These are phyloP conservation scores for Hypericum perforatum DNA, from an alignment of 345 rosid genomes.

Conservation along the genomic window DNA sequence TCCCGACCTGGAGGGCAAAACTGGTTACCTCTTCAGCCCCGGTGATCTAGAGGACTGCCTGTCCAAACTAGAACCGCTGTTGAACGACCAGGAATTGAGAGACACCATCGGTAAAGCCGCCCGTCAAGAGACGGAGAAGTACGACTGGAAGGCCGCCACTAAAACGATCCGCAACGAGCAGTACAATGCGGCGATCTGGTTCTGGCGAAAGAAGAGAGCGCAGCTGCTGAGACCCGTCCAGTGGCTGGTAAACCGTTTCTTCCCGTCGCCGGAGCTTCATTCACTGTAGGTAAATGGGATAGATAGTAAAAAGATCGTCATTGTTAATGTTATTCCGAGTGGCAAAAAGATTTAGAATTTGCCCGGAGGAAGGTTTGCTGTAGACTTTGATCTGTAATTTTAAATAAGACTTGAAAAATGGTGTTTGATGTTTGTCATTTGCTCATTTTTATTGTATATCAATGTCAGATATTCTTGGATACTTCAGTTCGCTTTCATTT, in stretches of 20 bases:
- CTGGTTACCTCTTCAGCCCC: conserved; percentile 62
- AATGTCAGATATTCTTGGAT: too few relatives aligned
- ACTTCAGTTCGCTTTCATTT: too few relatives aligned
- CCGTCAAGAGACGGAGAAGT: conserved; percentile 78
- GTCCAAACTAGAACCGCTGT: conserved; percentile 48
- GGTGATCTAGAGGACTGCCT: conserved; percentile 85
- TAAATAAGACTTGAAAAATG: too few relatives aligned
- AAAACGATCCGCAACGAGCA: conserved; percentile 78
- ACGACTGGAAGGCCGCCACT: conserved; percentile 95
- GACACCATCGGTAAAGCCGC: conserved; percentile 76
- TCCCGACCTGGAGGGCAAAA: conserved; percentile 76
- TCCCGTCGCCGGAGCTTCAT: conserved; percentile 50
- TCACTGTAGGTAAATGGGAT: neutral
- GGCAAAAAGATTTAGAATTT: too few relatives aligned
- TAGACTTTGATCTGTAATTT: too few relatives aligned
- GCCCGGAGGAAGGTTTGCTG: too few relatives aligned
- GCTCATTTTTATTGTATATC: too few relatives aligned
- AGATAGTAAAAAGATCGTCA: too few relatives aligned
- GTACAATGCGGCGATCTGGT: conserved; percentile 92
- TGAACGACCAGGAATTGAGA: conserved; percentile 45
- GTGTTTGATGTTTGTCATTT: too few relatives aligned
- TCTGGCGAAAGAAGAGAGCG: conserved; percentile 80
- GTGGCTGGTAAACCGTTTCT: conserved; percentile 58
- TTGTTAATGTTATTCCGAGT: too few relatives aligned
- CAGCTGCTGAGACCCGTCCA: conserved; percentile 64